Evolutionary conservation across 2,329 filamentous ascomycete genomes (phyloP).

Genomic region (Stachybotrys echinatus): DNA sequence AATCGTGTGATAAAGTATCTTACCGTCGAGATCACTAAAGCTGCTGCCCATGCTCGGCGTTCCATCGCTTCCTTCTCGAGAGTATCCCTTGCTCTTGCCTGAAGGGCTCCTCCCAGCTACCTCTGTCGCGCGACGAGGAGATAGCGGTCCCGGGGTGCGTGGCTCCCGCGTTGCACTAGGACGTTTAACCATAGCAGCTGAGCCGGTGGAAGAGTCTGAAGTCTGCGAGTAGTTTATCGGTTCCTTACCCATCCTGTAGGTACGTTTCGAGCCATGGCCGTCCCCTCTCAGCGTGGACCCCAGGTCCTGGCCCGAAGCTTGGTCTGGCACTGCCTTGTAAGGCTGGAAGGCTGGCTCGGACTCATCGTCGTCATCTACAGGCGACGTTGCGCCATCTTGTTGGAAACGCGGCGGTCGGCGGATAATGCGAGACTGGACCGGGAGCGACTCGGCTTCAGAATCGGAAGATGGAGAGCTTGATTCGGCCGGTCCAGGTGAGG

Average conservation of each 20-base stretch:
- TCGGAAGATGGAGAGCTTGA: slow-evolving; percentile 30
- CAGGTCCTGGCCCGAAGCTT: slow-evolving; percentile 37
- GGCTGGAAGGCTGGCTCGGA: slow-evolving; percentile 52
- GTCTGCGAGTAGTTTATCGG: slow-evolving; percentile 45
- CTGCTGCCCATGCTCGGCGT: slow-evolving; percentile 80
- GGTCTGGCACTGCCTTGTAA: slow-evolving; percentile 30
- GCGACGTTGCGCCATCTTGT: slow-evolving; percentile 27
- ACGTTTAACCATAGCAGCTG: slow-evolving; percentile 33
- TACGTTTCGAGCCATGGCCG: slow-evolving; percentile 25
- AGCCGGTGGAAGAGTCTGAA: slow-evolving; percentile 59
- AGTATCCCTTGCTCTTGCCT: slow-evolving; percentile 42
- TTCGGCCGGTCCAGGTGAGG: slow-evolving; percentile 31
- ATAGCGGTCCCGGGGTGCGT: slow-evolving; percentile 40
- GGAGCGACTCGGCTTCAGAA: slow-evolving; percentile 44
- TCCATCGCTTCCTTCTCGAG: slow-evolving; percentile 63
- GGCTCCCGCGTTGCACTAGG: slow-evolving; percentile 24
- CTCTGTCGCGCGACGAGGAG: slow-evolving; percentile 55
- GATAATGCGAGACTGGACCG: slow-evolving; percentile 55
- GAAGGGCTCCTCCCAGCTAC: slow-evolving; percentile 49
- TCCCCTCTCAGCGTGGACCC: slow-evolving; percentile 48
- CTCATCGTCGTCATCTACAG: slow-evolving; percentile 50
- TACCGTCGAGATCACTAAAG: slow-evolving; percentile 79
- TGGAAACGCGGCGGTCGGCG: slow-evolving; percentile 52
- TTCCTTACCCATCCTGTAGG: slow-evolving; percentile 24
- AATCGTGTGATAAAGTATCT: slow-evolving; percentile 5